Base-by-base conservation (phyloP, 2,329 filamentous ascomycete species). In the Apiospora saccharicola region DNA sequence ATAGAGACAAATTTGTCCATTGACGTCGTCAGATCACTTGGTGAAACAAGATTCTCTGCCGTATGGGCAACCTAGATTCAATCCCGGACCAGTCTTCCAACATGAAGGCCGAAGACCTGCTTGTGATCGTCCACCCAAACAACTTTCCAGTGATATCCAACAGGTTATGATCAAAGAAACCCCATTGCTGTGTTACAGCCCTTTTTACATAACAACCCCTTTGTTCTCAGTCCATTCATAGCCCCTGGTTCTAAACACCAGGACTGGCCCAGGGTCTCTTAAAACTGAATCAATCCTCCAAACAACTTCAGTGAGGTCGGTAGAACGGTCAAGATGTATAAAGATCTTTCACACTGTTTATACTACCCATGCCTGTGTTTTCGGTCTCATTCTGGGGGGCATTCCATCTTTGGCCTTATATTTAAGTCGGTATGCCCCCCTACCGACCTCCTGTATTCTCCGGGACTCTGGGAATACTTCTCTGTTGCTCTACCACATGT, bases 321-420 rank as follows among this genome's bases (percentile, higher is more conserved):
- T 68, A 68, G 67, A 68, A 68, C 26, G 30, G 67, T 68, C 67
- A 68, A 47, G 67, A 68, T 47, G 14, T 68, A 68, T 68, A 68
- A 68, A 68, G 67, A 68, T 47, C 41, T 47, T 68, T 68, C 34
- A 64, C 8, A 37, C 19, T n/a, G 10, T n/a, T 13, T n/a, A 41
- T 1, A 41, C 19, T 10, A 41, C 5, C 19, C 22, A 64, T 41
- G 34, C 10, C 34, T 7, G 30, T n/a, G 34, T 41, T 64, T 41
- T n/a, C 8, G 22, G 41, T 41, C 13, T 64, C 34, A 41, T n/a
- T 7, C 34, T n/a, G 8, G 34, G 34, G 30, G 30, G 7, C 4
- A 0, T 12, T 41, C 34, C 57, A 22, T 41, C 22, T n/a, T 22
- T 64, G 22, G 30, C 30, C 57, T n/a, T 41, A 37, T 64, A 41